Conservation (phyloP, 768 basidiomycete genomes). For the Tephrocybe sp. region DNA sequence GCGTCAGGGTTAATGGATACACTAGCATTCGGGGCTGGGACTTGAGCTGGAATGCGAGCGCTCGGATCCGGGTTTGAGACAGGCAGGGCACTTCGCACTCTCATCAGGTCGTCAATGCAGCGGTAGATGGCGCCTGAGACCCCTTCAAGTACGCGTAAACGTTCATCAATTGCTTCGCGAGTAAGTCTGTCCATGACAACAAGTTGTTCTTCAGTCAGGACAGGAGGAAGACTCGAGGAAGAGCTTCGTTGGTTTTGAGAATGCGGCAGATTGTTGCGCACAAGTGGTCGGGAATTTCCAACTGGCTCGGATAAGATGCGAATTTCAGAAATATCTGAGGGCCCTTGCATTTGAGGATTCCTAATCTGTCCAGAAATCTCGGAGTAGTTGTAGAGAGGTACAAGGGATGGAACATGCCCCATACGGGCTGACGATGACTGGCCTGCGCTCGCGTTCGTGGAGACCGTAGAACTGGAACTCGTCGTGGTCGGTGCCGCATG, state of each 20-base stretch:
- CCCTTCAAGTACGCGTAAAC: slow-evolving; percentile 73
- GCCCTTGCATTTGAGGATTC: neutral
- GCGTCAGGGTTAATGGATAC: slow-evolving; percentile 4
- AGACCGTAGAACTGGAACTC: neutral
- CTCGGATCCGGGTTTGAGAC: slow-evolving; percentile 20
- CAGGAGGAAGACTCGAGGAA: slow-evolving; percentile 38
- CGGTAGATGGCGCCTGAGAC: slow-evolving; percentile 72
- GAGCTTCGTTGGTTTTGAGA: slow-evolving; percentile 3
- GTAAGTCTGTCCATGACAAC: slow-evolving; percentile 63
- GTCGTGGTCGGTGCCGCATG: neutral
- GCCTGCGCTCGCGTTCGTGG: slow-evolving; percentile 6
- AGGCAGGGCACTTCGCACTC: slow-evolving; percentile 72
- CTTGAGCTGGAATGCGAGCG: neutral
- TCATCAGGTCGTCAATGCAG: slow-evolving; percentile 77
- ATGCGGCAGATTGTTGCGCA: neutral
- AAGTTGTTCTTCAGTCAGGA: slow-evolving; percentile 61
- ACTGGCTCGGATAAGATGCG: slow-evolving; percentile 1
- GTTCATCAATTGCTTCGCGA: slow-evolving; percentile 81
- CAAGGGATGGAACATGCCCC: slow-evolving; percentile 23
- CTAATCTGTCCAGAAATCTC: slow-evolving; percentile 3
- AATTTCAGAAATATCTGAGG: neutral
- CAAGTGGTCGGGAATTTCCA: slow-evolving; percentile 7
- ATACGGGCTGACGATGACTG: slow-evolving; percentile 4
- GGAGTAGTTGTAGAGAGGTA: slow-evolving; percentile 29
- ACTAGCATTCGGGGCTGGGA: neutral